Evolutionary conservation across 2,329 filamentous ascomycete species (phyloP), one percentile per base, ranked within the genome.

Genomic region (Paraconiothyrium brasiliense): DNA sequence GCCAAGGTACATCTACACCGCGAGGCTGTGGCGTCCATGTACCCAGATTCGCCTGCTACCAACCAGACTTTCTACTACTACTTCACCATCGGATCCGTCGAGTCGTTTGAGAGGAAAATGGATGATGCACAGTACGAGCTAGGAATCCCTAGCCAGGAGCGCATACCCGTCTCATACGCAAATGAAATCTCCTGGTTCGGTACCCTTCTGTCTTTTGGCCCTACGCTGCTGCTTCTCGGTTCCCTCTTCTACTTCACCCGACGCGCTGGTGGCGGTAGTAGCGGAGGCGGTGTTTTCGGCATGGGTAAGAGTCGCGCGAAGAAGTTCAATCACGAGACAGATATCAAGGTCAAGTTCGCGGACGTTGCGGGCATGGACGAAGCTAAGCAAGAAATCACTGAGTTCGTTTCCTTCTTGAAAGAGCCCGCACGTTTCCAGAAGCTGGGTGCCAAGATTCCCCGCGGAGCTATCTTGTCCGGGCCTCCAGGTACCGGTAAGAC

Each of bases 401-500:
- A 99, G 80, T 99, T 99, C 73, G 95, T 99, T 69, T 94, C 91
- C 77, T 99, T 99, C 84, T 82, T 99, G 65, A 94, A 97, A 84
- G 91, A 95, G 73, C 95, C 95, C 0, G 92, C 93, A 71, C 90
- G 92, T 67, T 99, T 97, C 81, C 90, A 97, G 82, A 92, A 92
- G 79, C 88, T 99, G 20, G 95, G 95, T 72, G 95, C 95, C 65
- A 99, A 99, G 84, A 99, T 99, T 57, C 95, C 95, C 41, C 92
- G 95, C 66, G 95, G 95, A 74, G 95, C 95, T 52, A 97, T 99
- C 77, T 86, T 99, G 32, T 96, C 94, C 63, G 95, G 95, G n/a
- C 95, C 95, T 57, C 95, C 95, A 2, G 95, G 95, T 85, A 99
- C 95, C 51, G 95, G 95, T 89, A 99, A 99, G 84, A 99, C 95